A percentile compares a stretch with the other conserved stretches of the same genome.
Evolutionary conservation across 148 eudicot species (phyloP).

Genomic region (Cornus controversa): DNA sequence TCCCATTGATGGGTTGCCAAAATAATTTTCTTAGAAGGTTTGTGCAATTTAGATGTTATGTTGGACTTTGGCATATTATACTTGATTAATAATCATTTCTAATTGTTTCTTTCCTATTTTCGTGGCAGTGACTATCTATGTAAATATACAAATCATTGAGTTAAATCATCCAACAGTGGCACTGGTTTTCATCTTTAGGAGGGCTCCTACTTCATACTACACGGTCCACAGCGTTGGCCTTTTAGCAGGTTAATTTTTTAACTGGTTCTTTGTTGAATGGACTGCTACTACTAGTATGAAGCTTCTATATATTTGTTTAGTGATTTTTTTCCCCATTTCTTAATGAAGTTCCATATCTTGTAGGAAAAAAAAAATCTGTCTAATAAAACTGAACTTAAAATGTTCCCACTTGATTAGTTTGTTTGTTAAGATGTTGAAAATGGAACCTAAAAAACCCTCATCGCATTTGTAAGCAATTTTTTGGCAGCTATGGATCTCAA

Average conservation of each 20-base stretch:
- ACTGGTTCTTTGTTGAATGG: neutral
- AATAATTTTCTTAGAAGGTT: conserved; percentile 13
- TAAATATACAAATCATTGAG: conserved; percentile 11
- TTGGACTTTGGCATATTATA: neutral
- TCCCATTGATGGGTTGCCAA: conserved; percentile 1
- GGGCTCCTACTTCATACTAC: neutral
- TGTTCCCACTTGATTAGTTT: neutral
- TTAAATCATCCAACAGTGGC: conserved; percentile 10
- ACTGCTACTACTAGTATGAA: neutral
- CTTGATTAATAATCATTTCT: neutral
- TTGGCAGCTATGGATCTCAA: neutral
- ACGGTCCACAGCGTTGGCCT: neutral
- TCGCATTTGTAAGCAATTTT: neutral
- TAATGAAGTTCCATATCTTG: neutral
- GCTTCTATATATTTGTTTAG: neutral
- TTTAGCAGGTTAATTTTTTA: conserved; percentile 12
- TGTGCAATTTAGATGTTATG: neutral
- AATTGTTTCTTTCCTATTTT: neutral
- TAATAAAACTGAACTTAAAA: neutral
- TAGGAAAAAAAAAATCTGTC: neutral
- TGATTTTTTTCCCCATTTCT: neutral
- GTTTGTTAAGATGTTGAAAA: neutral
- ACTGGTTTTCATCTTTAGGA: neutral
- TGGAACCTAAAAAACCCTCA: neutral
- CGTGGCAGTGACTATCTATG: conserved; percentile 24